phyloP scores from a whole-genome alignment of 805 yeast genomes.

The Candida krabiensis region DNA sequence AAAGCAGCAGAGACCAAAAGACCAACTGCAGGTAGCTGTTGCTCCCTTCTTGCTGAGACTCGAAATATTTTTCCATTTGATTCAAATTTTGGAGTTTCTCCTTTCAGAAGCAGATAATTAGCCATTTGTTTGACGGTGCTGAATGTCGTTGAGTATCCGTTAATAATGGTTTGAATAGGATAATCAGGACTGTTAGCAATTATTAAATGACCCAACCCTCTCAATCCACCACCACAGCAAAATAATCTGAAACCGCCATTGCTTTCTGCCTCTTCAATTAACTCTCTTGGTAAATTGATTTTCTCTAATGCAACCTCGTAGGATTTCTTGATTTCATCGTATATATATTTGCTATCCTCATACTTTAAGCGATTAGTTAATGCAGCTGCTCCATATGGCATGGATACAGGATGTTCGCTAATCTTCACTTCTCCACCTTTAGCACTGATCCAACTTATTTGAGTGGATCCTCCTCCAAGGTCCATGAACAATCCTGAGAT shows the following conservation, averaged over 20 bases:
- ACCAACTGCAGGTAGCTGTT: constrained; percentile 71
- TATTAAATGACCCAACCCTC: constrained; percentile 66
- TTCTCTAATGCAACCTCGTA: constrained; percentile 49
- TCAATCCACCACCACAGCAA: constrained; percentile 73
- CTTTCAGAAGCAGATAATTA: constrained; percentile 50
- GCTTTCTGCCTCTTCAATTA: constrained; percentile 48
- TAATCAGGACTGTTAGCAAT: constrained; percentile 51
- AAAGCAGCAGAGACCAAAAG: constrained; percentile 60
- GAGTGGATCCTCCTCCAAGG: constrained; percentile 71
- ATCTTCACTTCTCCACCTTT: constrained; percentile 53
- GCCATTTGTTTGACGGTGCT: constrained; percentile 51
- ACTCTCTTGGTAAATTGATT: constrained; percentile 52
- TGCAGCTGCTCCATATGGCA: constrained; percentile 77
- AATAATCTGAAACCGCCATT: constrained; percentile 65
- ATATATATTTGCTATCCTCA: constrained; percentile 50
- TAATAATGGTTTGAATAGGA: constrained; percentile 69
- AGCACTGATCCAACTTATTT: constrained; percentile 67
- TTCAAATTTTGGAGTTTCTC: constrained; percentile 42
- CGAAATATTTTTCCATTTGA: constrained; percentile 50
- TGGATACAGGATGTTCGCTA: constrained; percentile 57
- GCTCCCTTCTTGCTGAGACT: constrained; percentile 63
- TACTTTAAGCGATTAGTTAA: constrained; percentile 52
- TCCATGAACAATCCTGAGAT: constrained; percentile 71
- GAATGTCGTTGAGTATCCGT: constrained; percentile 63
- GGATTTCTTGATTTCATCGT: constrained; percentile 53